Conservation (phyloP, 75 land plant species). For the Sequoia sempervirens region DNA sequence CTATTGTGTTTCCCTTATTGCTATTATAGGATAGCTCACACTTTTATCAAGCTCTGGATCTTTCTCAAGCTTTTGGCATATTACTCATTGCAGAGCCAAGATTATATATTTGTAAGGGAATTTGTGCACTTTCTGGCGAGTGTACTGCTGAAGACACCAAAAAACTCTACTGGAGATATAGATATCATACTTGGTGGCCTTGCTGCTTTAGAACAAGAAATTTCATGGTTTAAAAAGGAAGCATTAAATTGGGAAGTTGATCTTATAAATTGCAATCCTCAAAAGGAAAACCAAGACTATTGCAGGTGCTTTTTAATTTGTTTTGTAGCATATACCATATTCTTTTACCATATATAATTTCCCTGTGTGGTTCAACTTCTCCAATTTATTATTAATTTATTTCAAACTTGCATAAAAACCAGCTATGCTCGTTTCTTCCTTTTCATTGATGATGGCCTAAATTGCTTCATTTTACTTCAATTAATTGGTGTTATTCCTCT, state of each 20-base stretch:
- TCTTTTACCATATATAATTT: neutral
- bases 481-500: neutral
- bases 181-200: slow-evolving; percentile 60
- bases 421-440: neutral
- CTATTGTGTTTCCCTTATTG: neutral
- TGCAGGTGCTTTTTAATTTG: slow-evolving; percentile 47
- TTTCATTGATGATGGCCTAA: neutral
- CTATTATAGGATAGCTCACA: neutral
- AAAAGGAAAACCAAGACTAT: slow-evolving; percentile 45
- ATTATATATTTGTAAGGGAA: slow-evolving; percentile 73
- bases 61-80: neutral
- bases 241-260: slow-evolving; percentile 59
- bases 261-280: slow-evolving; percentile 23
- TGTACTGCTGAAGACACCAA: slow-evolving; percentile 63
- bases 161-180: slow-evolving; percentile 28
- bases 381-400: too few relatives aligned
- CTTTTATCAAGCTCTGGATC: neutral
- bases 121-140: slow-evolving; percentile 74
- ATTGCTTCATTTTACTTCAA: neutral
- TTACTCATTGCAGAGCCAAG: slow-evolving; percentile 55
- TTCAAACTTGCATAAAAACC: neutral
- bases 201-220: slow-evolving; percentile 60
- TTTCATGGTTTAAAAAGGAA: slow-evolving; percentile 75
- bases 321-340: neutral
- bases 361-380: neutral